phyloP scores from a whole-genome alignment of 2,329 filamentous ascomycete species.

The Nemania sp. region DNA sequence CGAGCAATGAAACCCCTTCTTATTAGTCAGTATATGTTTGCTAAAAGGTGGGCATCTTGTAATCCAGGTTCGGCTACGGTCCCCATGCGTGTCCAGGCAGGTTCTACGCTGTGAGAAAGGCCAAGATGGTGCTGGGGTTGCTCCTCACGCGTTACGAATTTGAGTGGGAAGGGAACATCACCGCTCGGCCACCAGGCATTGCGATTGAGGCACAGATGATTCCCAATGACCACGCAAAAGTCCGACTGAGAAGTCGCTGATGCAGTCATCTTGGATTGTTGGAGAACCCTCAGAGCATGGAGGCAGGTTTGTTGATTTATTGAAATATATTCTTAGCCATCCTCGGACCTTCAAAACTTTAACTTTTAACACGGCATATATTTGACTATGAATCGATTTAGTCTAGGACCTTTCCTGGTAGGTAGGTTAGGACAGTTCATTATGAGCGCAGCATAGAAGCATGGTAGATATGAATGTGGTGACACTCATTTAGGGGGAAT shows the following conservation, averaged over 20 bases:
- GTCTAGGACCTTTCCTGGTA: no score
- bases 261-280: no score
- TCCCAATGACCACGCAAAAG: not conserved
- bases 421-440: no score
- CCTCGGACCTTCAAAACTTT: no score
- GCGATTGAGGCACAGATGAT: not conserved
- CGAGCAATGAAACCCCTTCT: not conserved
- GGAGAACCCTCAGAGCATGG: no score
- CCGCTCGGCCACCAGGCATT: not conserved
- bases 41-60: not conserved
- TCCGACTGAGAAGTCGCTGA: not conserved
- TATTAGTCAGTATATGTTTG: not conserved
- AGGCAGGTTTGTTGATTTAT: no score
- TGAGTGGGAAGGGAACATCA: not conserved
- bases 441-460: no score
- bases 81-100: not conserved
- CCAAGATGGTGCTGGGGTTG: not conserved
- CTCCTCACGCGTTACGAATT: not conserved
- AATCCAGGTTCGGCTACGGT: not conserved
- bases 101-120: conserved; percentile 3
- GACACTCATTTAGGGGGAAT: no score
- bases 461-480: no score
- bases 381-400: no score
- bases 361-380: no score
- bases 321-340: no score